phyloP scores from a whole-genome alignment of 169 alveolate genomes.

The Perkinsus marinus region DNA sequence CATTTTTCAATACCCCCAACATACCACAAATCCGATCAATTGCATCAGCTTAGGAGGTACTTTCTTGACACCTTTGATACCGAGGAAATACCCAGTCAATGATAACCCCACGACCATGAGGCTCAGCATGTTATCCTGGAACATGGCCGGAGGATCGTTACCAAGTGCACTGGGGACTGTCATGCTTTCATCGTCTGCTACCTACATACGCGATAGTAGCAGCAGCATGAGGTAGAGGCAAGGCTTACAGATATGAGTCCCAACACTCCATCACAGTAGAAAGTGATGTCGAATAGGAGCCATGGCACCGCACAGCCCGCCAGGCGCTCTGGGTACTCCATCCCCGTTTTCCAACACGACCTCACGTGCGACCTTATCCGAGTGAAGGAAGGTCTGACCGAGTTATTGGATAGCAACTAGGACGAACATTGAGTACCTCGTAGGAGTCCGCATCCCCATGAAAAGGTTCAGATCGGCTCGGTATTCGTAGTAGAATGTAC shows the following conservation, averaged over 20 bases:
- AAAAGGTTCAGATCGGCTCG: not conserved
- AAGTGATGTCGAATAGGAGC: not conserved
- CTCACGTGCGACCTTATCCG: not conserved
- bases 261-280: not conserved
- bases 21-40: not conserved
- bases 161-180: not conserved
- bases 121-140: not conserved
- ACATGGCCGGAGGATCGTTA: not conserved
- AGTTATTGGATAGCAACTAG: not conserved
- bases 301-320: not conserved
- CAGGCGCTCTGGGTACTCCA: not conserved
- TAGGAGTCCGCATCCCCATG: not conserved
- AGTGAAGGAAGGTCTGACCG: not conserved
- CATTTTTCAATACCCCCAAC: too few species aligned
- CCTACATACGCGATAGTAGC: not conserved
- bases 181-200: not conserved
- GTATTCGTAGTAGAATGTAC: not conserved
- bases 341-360: not conserved
- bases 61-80: not conserved
- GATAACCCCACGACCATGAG: not conserved
- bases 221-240: too few species aligned
- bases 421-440: not conserved
- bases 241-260: not conserved
- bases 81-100: not conserved
- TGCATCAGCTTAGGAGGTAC: not conserved